phyloP scores from a whole-genome alignment of 352 stramenopile genomes.

The Lagenidium giganteum region DNA sequence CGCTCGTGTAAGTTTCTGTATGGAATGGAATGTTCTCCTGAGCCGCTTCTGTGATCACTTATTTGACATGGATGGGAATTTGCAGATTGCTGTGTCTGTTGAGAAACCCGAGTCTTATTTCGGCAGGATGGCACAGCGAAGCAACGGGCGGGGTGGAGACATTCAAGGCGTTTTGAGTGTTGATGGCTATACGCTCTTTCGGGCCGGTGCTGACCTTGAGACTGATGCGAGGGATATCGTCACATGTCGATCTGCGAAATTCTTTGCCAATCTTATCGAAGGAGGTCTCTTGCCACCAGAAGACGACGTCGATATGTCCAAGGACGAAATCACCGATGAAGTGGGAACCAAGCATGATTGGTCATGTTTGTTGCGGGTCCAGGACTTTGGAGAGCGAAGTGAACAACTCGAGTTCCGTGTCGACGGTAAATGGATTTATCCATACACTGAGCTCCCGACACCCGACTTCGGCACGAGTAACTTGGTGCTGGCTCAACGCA shows the following conservation, averaged over 20 bases:
- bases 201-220: slow-evolving; percentile 45
- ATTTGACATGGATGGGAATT: no score
- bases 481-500: slow-evolving; percentile 34
- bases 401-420: slow-evolving; percentile 47
- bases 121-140: slow-evolving; percentile 7
- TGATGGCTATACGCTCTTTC: slow-evolving; percentile 36
- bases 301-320: no score
- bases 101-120: slow-evolving; percentile 19
- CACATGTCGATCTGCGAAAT: slow-evolving; percentile 46
- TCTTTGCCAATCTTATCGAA: slow-evolving; percentile 70
- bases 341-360: slow-evolving; percentile 23
- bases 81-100: slow-evolving; percentile 33
- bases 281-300: slow-evolving; percentile 49
- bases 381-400: slow-evolving; percentile 37
- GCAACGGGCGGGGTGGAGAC: slow-evolving; percentile 2
- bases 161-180: slow-evolving; percentile 35
- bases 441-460: slow-evolving; percentile 17
- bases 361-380: slow-evolving; percentile 43
- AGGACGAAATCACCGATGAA: slow-evolving; percentile 2
- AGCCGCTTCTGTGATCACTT: no score
- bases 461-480: slow-evolving; percentile 20
- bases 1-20: slow-evolving; percentile 36
- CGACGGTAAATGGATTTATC: slow-evolving; percentile 47
- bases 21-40: no score
- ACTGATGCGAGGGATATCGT: slow-evolving; percentile 39